phyloP scores from a whole-genome alignment of 2,329 filamentous ascomycete genomes.

The Sarocladium kiliense region DNA sequence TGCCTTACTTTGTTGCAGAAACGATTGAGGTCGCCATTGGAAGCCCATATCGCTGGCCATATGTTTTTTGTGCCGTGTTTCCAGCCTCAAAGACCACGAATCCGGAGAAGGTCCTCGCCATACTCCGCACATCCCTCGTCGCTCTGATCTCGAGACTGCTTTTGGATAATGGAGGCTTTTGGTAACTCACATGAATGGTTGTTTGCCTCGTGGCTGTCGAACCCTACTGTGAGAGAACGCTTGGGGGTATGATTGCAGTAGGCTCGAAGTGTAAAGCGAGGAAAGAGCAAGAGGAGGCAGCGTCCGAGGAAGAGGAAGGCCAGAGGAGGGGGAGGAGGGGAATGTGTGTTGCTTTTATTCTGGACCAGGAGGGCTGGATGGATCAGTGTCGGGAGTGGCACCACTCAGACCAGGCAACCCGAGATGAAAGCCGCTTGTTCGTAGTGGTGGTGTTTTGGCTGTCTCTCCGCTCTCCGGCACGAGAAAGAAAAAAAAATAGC shows the following conservation, averaged over 20 bases:
- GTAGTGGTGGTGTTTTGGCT: constrained; percentile 5
- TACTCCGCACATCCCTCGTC: not conserved
- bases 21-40: not conserved
- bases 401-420: constrained; percentile 7
- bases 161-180: not conserved
- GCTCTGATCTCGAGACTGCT: constrained; percentile 1
- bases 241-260: not conserved
- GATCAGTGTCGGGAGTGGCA: constrained; percentile 4
- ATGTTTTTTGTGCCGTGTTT: not conserved
- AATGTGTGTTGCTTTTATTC: constrained; percentile 14
- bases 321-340: constrained; percentile 10
- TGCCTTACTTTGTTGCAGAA: not conserved
- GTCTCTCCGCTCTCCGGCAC: constrained; percentile 8
- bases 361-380: constrained; percentile 5
- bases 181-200: constrained; percentile 1
- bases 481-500: constrained; percentile 1
- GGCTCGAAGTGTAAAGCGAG: constrained; percentile 11
- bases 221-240: constrained; percentile 10
- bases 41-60: not conserved
- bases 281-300: constrained; percentile 7
- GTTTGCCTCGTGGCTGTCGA: constrained; percentile 1
- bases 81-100: not conserved
- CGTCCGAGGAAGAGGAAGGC: constrained; percentile 3
- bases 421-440: constrained; percentile 1
- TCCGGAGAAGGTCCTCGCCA: not conserved